A percentile compares a stretch with the other conserved stretches of the same genome.
These are phyloP conservation scores for Cordyceps cateniannulata DNA, from an alignment of 2,329 filamentous ascomycete genomes.

Conservation along the genomic window DNA sequence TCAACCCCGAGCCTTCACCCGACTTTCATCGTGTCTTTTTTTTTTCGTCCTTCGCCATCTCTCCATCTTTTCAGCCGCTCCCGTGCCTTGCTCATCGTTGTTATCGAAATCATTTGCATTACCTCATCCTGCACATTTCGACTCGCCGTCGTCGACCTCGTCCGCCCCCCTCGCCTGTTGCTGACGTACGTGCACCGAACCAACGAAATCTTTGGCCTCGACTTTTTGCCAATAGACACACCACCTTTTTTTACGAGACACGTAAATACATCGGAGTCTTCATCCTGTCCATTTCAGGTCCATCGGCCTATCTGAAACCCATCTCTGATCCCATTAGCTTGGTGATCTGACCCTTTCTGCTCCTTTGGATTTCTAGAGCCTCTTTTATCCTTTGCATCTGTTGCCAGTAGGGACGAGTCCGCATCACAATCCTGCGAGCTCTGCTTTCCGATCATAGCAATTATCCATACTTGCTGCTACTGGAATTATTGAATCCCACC, in stretches of 20 bases:
- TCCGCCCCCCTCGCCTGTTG: background rate
- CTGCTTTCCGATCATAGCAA: background rate
- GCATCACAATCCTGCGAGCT: background rate
- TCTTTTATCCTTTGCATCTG: constrained; percentile 1
- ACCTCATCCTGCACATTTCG: background rate
- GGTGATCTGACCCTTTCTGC: constrained; percentile 2
- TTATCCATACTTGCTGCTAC: background rate
- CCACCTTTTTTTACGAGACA: constrained; percentile 4
- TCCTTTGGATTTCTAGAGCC: constrained; percentile 1
- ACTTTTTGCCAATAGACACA: constrained; percentile 9
- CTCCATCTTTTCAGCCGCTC: background rate
- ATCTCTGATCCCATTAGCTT: constrained; percentile 12
- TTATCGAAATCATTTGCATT: constrained; percentile 6
- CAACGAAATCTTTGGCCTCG: background rate
- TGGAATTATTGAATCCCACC: background rate
- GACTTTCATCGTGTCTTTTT: constrained; percentile 8
- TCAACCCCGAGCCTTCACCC: constrained; percentile 8
- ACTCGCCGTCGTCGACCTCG: background rate
- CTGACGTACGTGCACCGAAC: constrained; percentile 8
- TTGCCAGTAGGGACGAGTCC: constrained; percentile 8
- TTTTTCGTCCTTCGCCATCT: background rate
- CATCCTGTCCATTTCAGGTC: background rate
- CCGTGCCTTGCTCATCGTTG: background rate
- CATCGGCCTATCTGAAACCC: background rate
- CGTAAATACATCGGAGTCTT: constrained; percentile 10